Conservation (phyloP, 371 early-diverging fungal species). For the Nematocida minor region DNA sequence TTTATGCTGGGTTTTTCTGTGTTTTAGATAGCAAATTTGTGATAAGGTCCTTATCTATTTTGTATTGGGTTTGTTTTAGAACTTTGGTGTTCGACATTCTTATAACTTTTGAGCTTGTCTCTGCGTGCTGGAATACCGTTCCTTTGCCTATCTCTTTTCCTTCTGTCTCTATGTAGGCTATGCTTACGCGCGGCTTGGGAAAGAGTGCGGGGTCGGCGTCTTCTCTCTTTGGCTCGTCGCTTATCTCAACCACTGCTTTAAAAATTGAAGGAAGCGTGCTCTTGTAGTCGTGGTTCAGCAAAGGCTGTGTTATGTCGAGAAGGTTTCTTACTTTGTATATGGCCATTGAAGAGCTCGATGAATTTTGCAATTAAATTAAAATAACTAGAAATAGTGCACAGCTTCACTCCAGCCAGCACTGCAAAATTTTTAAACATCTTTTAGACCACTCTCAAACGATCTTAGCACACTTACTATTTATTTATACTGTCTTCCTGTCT, state of each 20-base stretch:
- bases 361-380: no score
- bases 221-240: background rate
- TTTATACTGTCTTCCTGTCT: no score
- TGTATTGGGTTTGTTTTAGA: background rate
- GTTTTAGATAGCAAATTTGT: background rate
- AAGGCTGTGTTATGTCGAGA: slow-evolving; percentile 37
- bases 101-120: background rate
- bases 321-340: slow-evolving; percentile 4
- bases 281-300: slow-evolving; percentile 17
- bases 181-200: background rate
- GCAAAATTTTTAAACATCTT: no score
- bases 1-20: background rate
- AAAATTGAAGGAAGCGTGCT: background rate
- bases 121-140: background rate
- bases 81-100: background rate
- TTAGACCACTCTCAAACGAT: no score
- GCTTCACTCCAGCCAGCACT: no score
- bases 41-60: background rate
- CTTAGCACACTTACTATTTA: no score
- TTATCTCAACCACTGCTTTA: slow-evolving; percentile 15
- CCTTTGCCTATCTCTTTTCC: background rate
- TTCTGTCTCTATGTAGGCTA: slow-evolving; percentile 38
- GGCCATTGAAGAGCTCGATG: no score
- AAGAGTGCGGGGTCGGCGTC: background rate
- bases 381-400: no score